A percentile compares a stretch with the other conserved stretches of the same genome.
Conservation (phyloP, 208 protist genomes). For the Herpetomonas tarakana region DNA sequence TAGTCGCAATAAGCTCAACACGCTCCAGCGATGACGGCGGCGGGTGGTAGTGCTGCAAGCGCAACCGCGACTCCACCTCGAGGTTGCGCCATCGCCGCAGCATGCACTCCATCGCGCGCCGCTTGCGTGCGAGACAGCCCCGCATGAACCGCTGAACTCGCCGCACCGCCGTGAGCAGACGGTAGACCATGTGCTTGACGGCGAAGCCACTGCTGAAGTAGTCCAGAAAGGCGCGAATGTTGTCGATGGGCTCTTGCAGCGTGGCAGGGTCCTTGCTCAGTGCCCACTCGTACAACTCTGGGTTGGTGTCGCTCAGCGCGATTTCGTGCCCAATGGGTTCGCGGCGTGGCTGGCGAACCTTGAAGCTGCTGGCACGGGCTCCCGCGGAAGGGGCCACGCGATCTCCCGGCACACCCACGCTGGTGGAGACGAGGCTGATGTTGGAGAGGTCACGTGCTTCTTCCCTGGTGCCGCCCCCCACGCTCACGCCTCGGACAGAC, state of each 20-base stretch:
- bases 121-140: conserved; percentile 42
- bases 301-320: conserved; percentile 26
- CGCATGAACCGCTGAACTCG: conserved; percentile 75
- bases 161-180: conserved; percentile 28
- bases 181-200: conserved; percentile 13
- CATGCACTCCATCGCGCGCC: conserved; percentile 62
- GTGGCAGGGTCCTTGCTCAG: conserved; percentile 23
- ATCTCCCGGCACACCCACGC: too few species aligned
- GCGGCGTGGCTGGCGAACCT: neutral
- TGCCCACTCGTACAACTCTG: conserved; percentile 34
- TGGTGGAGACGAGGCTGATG: neutral
- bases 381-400: too few species aligned
- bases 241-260: conserved; percentile 15
- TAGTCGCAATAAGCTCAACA: conserved; percentile 62
- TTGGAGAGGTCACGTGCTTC: too few species aligned
- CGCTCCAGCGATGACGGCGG: conserved; percentile 41
- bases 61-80: conserved; percentile 57
- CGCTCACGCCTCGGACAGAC: too few species aligned
- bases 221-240: conserved; percentile 13
- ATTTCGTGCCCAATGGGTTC: conserved; percentile 14
- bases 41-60: conserved; percentile 55
- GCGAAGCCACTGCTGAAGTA: conserved; percentile 25
- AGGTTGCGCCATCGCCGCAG: conserved; percentile 51
- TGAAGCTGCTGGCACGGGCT: too few species aligned
- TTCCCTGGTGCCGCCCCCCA: too few species aligned